Evolutionary conservation across 2,329 filamentous ascomycete genomes (phyloP), one percentile per base, ranked within the genome.

Genomic region (Aspergillus neoniger): DNA sequence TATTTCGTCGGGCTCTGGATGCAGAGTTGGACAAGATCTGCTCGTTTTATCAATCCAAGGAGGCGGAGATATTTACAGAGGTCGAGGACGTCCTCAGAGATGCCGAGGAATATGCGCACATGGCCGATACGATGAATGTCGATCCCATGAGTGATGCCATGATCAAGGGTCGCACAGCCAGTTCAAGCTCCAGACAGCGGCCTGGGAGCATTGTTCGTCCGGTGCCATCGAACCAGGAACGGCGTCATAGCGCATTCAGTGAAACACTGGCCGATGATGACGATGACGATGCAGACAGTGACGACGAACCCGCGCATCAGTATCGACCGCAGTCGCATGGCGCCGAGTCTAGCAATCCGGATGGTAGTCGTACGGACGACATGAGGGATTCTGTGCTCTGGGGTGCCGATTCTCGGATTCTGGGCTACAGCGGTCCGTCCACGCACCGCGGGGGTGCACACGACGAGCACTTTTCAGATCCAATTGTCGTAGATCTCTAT

Each of bases 11-110:
- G 65, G 88, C 92, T 43, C 85, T 99, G 17, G 92, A 96, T 71
- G 85, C 90, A 44, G 95, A 99, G 76, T 81, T 99, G 54, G 93
- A 98, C 72, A 98, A 98, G 82, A 92, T 99, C 63, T 90, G 87
- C 70, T 90, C 89, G 0, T 99, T 99, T 76, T 98, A 95, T 77
- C 85, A 88, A 63, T 79, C 91, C 63, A 99, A 99, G 77, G 93
- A 99, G 77, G 82, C 86, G 23, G 94, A 98, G 74, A 87, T 99
- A 14, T 87, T 90, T 62, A 87, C 89, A 55, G 94, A 97, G 74
- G 86, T 94, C 8, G 86, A 89, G 51, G 85, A 88, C 38, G 80
- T 98, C n/a, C 77, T 94, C 58, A 82, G 83, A 52, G 94, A 98
- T 70, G 85, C 91, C 44, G 85, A 86, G 57, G 80, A 81, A 6